Base-by-base conservation (phyloP, 2,329 filamentous ascomycete species). In the Neonectria neomacrospora region DNA sequence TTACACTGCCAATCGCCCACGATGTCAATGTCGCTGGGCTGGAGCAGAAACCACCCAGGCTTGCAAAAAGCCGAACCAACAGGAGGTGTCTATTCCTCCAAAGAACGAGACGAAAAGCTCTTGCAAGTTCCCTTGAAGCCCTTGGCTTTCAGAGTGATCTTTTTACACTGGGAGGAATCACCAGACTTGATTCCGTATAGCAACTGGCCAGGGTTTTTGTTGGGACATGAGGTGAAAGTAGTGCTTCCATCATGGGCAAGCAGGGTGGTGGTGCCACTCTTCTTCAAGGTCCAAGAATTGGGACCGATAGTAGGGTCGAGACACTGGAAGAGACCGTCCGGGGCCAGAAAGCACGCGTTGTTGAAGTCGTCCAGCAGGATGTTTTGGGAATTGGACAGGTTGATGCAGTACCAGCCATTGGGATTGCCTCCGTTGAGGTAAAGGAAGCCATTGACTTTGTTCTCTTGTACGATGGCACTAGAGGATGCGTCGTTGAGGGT, bases 271-370 rank as follows among this genome's bases (percentile, higher is more conserved):
- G 61, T 66, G 10, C 64, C 67, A 6, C 58, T 64, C 42, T 67
- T 64, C 42, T 68, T 63, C 7, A 78, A 53, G 5, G 70, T 70
- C 74, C 74, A 78, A 6, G 57, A 64, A 30, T 74, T 71, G 22
- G 67, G 64, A 18, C 76, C 75, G 1, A 73, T 74, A 2, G 68
- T 77, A 18, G 71, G 71, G 48, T 79, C 76, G 39, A 77, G 72
- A 9, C 77, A 79, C 53, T 75, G 71, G 41, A 79, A 65, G 20
- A 67, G 61, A 18, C 68, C 65, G 22, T 68, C 60, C 16, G 69
- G 66, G 44, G 63, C 58, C 60, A 77, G 61, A 60, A 77, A 76
- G 65, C 77, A 79, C n/a, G 77, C 74, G 54, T 75, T 77, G 65
- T 72, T 69, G 61, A 59, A 63, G 34, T 58, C 59, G 39, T 78